Percentiles rank a stretch among this genome's conserved stretches.
Conservation (phyloP, 2,329 filamentous ascomycete species). For the Neofusicoccum kwambonambiense region DNA sequence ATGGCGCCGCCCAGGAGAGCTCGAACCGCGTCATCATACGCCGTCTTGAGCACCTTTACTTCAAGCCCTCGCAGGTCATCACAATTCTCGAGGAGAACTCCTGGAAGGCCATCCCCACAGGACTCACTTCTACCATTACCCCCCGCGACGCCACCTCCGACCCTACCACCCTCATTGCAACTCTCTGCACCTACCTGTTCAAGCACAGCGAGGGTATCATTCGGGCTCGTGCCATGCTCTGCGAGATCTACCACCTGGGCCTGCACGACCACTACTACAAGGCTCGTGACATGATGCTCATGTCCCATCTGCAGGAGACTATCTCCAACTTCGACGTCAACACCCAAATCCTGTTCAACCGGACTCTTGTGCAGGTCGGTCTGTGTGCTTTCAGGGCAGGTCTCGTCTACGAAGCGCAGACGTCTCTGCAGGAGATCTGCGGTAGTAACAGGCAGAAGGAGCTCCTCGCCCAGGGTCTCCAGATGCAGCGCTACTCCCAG, state of each 20-base stretch:
- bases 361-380: slow-evolving; percentile 94
- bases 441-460: slow-evolving; percentile 98
- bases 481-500: slow-evolving; percentile 95
- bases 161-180: slow-evolving; percentile 73
- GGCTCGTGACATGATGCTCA: slow-evolving; percentile 98
- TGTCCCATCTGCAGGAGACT: slow-evolving; percentile 97
- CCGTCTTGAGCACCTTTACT: slow-evolving; percentile 95
- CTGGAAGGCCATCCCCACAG: slow-evolving; percentile 74
- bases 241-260: slow-evolving; percentile 97
- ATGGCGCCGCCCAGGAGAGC: slow-evolving; percentile 78
- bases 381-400: slow-evolving; percentile 97
- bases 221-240: slow-evolving; percentile 93
- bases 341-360: slow-evolving; percentile 98
- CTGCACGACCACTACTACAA: slow-evolving; percentile 98
- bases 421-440: slow-evolving; percentile 95
- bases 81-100: slow-evolving; percentile 91
- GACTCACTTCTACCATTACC: slow-evolving; percentile 76
- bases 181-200: slow-evolving; percentile 94
- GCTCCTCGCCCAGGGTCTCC: slow-evolving; percentile 93
- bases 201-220: slow-evolving; percentile 92
- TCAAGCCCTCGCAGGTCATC: slow-evolving; percentile 94
- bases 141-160: slow-evolving; percentile 68
- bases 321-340: slow-evolving; percentile 95
- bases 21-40: slow-evolving; percentile 92
- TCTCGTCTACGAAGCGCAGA: slow-evolving; percentile 95